Evolutionary conservation across 139 green algal species (phyloP).

Genomic region (Chlorella sp.): DNA sequence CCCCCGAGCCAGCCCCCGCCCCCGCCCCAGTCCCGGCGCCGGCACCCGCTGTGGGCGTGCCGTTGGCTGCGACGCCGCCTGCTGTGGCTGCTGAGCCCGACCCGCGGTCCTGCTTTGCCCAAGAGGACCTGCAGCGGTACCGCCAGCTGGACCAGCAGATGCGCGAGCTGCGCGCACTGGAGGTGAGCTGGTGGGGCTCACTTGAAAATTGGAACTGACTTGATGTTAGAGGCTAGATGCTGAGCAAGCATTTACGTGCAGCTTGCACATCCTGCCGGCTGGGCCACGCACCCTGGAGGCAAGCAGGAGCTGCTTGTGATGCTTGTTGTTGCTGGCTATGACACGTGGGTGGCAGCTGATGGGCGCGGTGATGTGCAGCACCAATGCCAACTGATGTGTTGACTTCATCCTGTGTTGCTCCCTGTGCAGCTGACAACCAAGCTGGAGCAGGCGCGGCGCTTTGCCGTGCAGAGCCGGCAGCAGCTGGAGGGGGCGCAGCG

Average conservation of each 20-base stretch:
- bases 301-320: too few species aligned
- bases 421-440: background rate
- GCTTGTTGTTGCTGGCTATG: too few species aligned
- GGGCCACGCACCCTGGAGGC: too few species aligned
- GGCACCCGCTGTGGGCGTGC: background rate
- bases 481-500: constrained; percentile 13
- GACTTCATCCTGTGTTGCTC: background rate
- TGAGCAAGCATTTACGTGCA: too few species aligned
- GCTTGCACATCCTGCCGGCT: too few species aligned
- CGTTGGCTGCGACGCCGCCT: background rate
- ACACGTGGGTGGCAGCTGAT: too few species aligned
- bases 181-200: background rate
- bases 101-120: background rate
- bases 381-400: too few species aligned
- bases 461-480: background rate
- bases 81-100: background rate
- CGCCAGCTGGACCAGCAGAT: constrained; percentile 2
- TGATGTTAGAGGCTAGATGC: too few species aligned
- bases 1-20: background rate
- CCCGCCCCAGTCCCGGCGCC: background rate
- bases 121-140: constrained; percentile 1
- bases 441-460: constrained; percentile 1
- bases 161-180: background rate
- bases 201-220: too few species aligned
- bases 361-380: too few species aligned